Percentiles rank a stretch among this genome's conserved stretches.
These are phyloP conservation scores for Phaeosphaeriaceae sp. DNA, from an alignment of 2,329 filamentous ascomycete genomes.

Conservation along the genomic window DNA sequence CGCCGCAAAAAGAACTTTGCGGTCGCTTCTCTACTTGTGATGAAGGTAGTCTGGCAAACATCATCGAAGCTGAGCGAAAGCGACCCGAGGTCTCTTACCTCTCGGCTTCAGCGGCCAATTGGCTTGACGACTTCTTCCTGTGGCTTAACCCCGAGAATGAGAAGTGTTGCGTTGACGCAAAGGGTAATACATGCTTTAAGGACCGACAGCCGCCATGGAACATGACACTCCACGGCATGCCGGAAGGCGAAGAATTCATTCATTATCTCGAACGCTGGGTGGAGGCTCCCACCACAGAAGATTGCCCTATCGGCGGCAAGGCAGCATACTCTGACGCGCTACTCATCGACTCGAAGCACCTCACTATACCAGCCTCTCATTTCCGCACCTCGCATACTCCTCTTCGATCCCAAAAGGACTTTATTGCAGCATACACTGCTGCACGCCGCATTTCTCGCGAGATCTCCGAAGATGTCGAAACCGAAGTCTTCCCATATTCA, in stretches of 20 bases:
- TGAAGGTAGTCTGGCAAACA: slow-evolving; percentile 81
- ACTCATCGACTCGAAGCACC: slow-evolving; percentile 72
- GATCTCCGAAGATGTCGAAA: slow-evolving; percentile 73
- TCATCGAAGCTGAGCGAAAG: slow-evolving; percentile 93
- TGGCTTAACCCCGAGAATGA: slow-evolving; percentile 87
- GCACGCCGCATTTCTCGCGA: slow-evolving; percentile 86
- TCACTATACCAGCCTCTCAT: slow-evolving; percentile 80
- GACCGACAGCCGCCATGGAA: slow-evolving; percentile 84
- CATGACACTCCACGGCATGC: slow-evolving; percentile 87
- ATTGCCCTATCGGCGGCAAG: slow-evolving; percentile 86
- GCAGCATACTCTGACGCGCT: slow-evolving; percentile 87
- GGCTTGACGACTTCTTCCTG: slow-evolving; percentile 95
- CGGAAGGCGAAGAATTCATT: slow-evolving; percentile 89
- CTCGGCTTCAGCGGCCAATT: slow-evolving; percentile 85
- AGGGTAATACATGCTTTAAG: slow-evolving; percentile 76
- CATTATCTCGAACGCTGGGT: slow-evolving; percentile 87
- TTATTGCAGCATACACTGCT: slow-evolving; percentile 87
- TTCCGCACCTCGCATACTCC: slow-evolving; percentile 92
- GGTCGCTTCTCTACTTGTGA: slow-evolving; percentile 91
- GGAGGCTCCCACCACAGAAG: slow-evolving; percentile 76
- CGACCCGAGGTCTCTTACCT: slow-evolving; percentile 87
- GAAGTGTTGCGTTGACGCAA: slow-evolving; percentile 71
- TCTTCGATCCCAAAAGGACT: slow-evolving; percentile 85
- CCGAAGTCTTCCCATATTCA: slow-evolving; percentile 93
- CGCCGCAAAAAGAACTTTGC: slow-evolving; percentile 84